Base-by-base conservation (phyloP, 2,329 filamentous ascomycete species). In the Fusarium sp. region DNA sequence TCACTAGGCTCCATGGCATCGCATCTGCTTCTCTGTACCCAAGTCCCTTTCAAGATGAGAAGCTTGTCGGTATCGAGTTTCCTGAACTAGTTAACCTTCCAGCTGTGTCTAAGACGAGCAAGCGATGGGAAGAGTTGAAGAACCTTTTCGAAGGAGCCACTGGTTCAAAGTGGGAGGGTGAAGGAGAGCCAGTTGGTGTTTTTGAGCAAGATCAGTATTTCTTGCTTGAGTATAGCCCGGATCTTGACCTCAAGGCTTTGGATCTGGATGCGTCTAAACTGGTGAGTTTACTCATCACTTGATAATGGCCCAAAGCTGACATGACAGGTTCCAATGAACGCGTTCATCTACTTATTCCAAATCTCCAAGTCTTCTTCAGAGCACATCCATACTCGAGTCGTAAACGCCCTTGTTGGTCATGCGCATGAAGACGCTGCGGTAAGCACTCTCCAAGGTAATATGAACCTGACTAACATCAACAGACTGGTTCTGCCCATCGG, bases 181-280 rank as follows among this genome's bases (percentile, higher is more conserved):
- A 29, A 1, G 42, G 37, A 13, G 43, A 58, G 8, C 61, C 61
- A 0, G 37, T 49, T 1, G 50, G 24, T 3, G 7, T 64, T 0
- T 64, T 64, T n/a, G 61, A 64, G 15, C 31, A 47, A 9, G 49
- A 57, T 5, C 42, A 57, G 18, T 64, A 64, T 8, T 54, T 64
- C 5, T 8, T 64, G 12, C 6, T 64, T 0, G 61, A 64, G 12
- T 64, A 57, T 2, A 58, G 24, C 0, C 61, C 61, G 4, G 59
- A 64, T 8, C 43, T 64, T 16, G 49, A 64, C 18, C 20, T 64
- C 4, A 64, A 57, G 20, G 31, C 31, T 8, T 6, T 64, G 3
- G 2, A 20, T 5, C 48, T 64, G 0, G 23, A 64, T 12, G 31
- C 59, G 0, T 4, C 18, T 2, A 44, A 64, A 3, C 7, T 64